Evolutionary conservation across 345 rosid species (phyloP).

Genomic region (Bruguiera sexangula): DNA sequence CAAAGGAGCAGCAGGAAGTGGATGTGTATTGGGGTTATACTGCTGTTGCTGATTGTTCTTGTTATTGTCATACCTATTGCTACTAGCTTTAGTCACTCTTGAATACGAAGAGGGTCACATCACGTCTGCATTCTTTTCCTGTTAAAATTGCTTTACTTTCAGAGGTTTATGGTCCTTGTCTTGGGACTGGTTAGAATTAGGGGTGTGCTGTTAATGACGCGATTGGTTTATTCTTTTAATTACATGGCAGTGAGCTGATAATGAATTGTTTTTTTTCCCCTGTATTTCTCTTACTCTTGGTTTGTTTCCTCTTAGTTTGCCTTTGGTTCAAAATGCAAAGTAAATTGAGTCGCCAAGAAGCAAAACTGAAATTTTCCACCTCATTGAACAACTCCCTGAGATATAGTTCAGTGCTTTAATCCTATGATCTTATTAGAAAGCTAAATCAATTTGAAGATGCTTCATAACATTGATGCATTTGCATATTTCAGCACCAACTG

Average conservation of each 20-base stretch:
- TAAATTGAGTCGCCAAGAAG: no score
- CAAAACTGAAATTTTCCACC: no score
- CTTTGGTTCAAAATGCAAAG: no score
- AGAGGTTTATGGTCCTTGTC: slow-evolving; percentile 18
- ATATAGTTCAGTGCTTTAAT: no score
- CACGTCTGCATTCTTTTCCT: slow-evolving; percentile 41
- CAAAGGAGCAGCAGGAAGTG: slow-evolving; percentile 80
- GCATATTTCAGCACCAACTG: no score
- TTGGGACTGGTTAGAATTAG: slow-evolving; percentile 16
- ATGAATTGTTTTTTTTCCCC: no score
- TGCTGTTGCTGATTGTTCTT: slow-evolving; percentile 64
- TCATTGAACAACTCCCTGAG: no score
- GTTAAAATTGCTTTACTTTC: slow-evolving; percentile 3
- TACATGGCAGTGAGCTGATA: neutral
- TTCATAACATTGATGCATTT: no score
- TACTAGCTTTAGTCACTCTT: slow-evolving; percentile 75
- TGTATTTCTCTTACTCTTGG: no score
- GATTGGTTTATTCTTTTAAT: slow-evolving; percentile 4
- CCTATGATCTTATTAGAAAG: no score
- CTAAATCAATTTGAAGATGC: no score
- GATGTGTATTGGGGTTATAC: slow-evolving; percentile 63
- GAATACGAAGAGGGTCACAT: slow-evolving; percentile 16
- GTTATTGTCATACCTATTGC: slow-evolving; percentile 64
- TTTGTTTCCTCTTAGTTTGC: no score
- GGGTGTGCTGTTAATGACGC: neutral